Conservation (phyloP, 768 basidiomycete genomes). For the Crepidotus variabilis region DNA sequence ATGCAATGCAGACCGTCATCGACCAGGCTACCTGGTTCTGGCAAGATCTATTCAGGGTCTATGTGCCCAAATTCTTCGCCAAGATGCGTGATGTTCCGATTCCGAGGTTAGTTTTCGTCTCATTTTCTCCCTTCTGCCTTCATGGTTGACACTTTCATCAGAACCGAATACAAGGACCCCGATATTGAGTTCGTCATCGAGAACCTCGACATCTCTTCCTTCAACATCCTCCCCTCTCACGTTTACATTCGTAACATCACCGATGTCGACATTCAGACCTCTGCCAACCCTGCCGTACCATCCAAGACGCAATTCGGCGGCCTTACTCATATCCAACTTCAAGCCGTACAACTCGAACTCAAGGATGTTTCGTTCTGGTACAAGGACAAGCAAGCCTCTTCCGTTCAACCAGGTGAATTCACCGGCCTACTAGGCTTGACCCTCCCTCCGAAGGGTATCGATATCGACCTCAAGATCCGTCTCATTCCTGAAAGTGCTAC, state of each 20-base stretch:
- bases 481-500: constrained; percentile 50
- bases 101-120: constrained; percentile 45
- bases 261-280: constrained; percentile 42
- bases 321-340: constrained; percentile 60
- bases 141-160: constrained; percentile 17
- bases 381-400: constrained; percentile 51
- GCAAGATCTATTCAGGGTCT: constrained; percentile 80
- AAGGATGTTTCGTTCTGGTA: constrained; percentile 74
- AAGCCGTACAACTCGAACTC: constrained; percentile 61
- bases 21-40: constrained; percentile 73
- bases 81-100: constrained; percentile 63
- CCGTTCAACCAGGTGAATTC: constrained; percentile 51
- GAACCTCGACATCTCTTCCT: constrained; percentile 65
- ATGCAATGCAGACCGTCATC: constrained; percentile 46
- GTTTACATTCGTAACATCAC: constrained; percentile 73
- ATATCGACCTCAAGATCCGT: constrained; percentile 64
- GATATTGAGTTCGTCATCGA: constrained; percentile 75
- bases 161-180: constrained; percentile 67
- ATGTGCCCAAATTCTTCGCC: constrained; percentile 54
- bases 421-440: constrained; percentile 59
- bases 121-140: too few species aligned
- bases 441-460: constrained; percentile 64
- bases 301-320: constrained; percentile 49
- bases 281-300: constrained; percentile 33
- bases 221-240: constrained; percentile 66